Conservation (phyloP, 345 rosid genomes). For the Boechera retrofracta region DNA sequence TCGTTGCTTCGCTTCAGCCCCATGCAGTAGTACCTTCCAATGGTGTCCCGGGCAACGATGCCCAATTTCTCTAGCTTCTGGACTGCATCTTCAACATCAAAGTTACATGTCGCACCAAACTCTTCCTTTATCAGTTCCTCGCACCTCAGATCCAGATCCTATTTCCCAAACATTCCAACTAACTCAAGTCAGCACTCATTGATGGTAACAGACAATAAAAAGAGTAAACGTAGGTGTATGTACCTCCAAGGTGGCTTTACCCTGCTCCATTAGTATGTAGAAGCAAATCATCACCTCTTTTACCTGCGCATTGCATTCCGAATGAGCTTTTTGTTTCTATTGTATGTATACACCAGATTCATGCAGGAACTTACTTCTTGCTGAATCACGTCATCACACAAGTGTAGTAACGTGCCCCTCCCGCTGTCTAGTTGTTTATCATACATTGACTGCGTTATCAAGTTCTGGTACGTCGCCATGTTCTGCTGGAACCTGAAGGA, state of each 20-base stretch:
- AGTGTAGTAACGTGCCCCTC: slow-evolving; percentile 90
- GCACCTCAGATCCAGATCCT: slow-evolving; percentile 85
- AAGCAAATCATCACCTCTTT: slow-evolving; percentile 90
- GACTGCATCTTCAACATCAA: slow-evolving; percentile 95
- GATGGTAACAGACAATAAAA: slow-evolving; percentile 2
- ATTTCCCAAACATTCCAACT: slow-evolving; percentile 31
- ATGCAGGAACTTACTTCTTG: slow-evolving; percentile 77
- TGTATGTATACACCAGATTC: neutral
- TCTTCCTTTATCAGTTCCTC: slow-evolving; percentile 86
- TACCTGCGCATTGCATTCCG: slow-evolving; percentile 59
- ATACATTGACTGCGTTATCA: slow-evolving; percentile 94
- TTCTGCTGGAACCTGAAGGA: slow-evolving; percentile 79
- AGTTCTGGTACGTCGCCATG: slow-evolving; percentile 82
- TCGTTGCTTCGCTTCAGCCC: slow-evolving; percentile 87
- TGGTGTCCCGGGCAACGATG: slow-evolving; percentile 77
- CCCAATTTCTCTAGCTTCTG: slow-evolving; percentile 83
- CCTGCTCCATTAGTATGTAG: slow-evolving; percentile 96
- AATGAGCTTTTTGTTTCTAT: slow-evolving; percentile 17
- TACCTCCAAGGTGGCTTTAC: slow-evolving; percentile 81
- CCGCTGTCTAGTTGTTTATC: slow-evolving; percentile 98
- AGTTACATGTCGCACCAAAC: slow-evolving; percentile 81
- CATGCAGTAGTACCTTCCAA: slow-evolving; percentile 76
- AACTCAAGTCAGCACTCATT: slow-evolving; percentile 22
- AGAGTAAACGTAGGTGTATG: neutral
- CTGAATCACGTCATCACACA: slow-evolving; percentile 97